phyloP scores from a whole-genome alignment of 2,329 filamentous ascomycete species.

The Grosmannia clavigera region DNA sequence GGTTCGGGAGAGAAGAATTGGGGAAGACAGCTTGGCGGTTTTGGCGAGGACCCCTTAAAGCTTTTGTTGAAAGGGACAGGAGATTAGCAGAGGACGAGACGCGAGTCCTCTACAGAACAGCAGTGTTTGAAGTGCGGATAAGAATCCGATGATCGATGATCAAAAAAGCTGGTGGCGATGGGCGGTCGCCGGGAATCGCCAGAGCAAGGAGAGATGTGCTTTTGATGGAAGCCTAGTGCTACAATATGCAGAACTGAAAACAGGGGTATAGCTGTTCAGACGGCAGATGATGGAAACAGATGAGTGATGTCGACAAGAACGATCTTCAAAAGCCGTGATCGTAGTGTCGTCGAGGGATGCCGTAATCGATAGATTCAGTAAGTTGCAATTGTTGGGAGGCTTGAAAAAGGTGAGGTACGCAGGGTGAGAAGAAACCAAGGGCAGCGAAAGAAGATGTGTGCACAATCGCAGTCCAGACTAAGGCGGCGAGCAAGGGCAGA shows the following conservation, averaged over 20 bases:
- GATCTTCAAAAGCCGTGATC: not conserved
- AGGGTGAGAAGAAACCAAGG: not conserved
- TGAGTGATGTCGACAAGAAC: not conserved
- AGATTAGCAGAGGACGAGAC: not conserved
- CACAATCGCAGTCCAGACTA: conserved; percentile 8
- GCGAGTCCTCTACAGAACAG: not conserved
- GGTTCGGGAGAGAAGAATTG: conserved; percentile 73
- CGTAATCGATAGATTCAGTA: not conserved
- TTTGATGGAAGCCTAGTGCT: not conserved
- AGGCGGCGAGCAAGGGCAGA: conserved; percentile 13
- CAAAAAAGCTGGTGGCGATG: not conserved
- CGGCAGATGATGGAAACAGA: not conserved
- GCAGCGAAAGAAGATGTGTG: conserved; percentile 10
- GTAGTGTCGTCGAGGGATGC: not conserved
- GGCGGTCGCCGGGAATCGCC: not conserved
- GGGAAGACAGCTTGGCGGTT: conserved; percentile 94
- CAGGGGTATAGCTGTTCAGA: not conserved
- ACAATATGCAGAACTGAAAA: not conserved
- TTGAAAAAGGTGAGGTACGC: not conserved
- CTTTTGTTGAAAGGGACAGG: not conserved
- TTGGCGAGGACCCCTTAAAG: conserved; percentile 27
- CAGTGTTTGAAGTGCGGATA: not conserved
- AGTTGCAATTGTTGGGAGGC: not conserved
- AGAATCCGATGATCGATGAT: not conserved
- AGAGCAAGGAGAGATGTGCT: not conserved